Evolutionary conservation across 2,329 filamentous ascomycete species (phyloP).

Genomic region (Colletotrichum sansevieriae): DNA sequence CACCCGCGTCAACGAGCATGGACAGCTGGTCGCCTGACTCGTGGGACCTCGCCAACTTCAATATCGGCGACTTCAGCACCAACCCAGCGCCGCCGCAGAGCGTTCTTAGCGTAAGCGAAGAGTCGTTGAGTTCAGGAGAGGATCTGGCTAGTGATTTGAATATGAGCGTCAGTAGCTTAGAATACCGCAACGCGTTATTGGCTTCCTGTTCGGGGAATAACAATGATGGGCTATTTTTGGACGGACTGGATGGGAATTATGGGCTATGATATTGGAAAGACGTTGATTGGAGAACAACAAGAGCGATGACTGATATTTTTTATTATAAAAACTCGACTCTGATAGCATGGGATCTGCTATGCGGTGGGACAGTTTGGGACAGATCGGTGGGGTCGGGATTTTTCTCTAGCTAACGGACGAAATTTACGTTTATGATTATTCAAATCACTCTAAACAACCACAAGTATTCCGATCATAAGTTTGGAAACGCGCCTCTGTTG

Average conservation of each 20-base stretch:
- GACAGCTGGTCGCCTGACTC: conserved; percentile 69
- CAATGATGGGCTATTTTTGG: conserved; percentile 50
- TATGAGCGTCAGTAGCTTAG: conserved; percentile 52
- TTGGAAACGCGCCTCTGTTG: no score
- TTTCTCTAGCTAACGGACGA: neutral
- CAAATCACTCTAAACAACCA: no score
- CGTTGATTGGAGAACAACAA: neutral
- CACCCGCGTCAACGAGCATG: conserved; percentile 53
- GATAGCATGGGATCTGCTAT: neutral
- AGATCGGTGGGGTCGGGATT: neutral
- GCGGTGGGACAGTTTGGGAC: neutral
- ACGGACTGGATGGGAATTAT: conserved; percentile 57
- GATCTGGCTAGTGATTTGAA: conserved; percentile 53
- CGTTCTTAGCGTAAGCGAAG: conserved; percentile 69
- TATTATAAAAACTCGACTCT: neutral
- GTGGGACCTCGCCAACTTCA: conserved; percentile 67
- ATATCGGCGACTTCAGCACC: conserved; percentile 61
- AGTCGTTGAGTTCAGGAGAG: conserved; percentile 69
- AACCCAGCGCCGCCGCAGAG: conserved; percentile 62
- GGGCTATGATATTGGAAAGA: conserved; percentile 48
- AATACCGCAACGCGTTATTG: conserved; percentile 50
- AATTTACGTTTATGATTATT: neutral
- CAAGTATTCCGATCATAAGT: no score
- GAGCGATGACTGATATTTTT: neutral
- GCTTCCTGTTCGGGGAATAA: conserved; percentile 40